These are phyloP conservation scores for Nemania diffusa DNA, from an alignment of 2,329 filamentous ascomycete species.

Conservation along the genomic window DNA sequence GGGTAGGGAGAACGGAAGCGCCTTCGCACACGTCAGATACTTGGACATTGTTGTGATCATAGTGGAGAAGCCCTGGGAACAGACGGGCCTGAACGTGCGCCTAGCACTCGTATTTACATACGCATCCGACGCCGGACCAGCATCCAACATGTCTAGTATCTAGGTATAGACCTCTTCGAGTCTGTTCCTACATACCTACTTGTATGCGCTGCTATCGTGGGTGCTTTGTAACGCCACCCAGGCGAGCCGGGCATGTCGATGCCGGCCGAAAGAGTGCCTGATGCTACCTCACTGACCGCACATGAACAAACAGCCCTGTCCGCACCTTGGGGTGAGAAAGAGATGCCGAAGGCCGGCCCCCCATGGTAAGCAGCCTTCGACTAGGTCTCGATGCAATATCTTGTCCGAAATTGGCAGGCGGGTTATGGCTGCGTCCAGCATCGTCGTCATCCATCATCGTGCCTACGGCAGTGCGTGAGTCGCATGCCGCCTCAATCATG, in stretches of 20 bases:
- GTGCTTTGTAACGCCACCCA: constrained; percentile 27
- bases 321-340: constrained; percentile 23
- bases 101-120: constrained; percentile 2
- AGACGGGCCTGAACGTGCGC: constrained; percentile 14
- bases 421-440: constrained; percentile 24
- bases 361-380: constrained; percentile 31
- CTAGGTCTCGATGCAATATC: constrained; percentile 28
- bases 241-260: constrained; percentile 25
- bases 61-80: constrained; percentile 22
- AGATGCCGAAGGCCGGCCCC: constrained; percentile 36
- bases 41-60: constrained; percentile 18
- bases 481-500: constrained; percentile 23
- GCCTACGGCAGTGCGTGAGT: constrained; percentile 23
- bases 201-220: constrained; percentile 27
- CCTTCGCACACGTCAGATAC: constrained; percentile 36
- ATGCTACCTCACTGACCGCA: constrained; percentile 27
- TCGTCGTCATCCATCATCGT: constrained; percentile 18
- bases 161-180: not conserved
- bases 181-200: constrained; percentile 10
- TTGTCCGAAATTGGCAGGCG: constrained; percentile 34
- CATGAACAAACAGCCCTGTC: constrained; percentile 28
- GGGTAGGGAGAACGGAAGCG: constrained; percentile 28
- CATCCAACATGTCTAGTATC: too few relatives aligned
- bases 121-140: constrained; percentile 23
- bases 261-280: constrained; percentile 30